Evolutionary conservation across 208 protist genomes (phyloP).

Genomic region (Vickermania ingenoplastis): DNA sequence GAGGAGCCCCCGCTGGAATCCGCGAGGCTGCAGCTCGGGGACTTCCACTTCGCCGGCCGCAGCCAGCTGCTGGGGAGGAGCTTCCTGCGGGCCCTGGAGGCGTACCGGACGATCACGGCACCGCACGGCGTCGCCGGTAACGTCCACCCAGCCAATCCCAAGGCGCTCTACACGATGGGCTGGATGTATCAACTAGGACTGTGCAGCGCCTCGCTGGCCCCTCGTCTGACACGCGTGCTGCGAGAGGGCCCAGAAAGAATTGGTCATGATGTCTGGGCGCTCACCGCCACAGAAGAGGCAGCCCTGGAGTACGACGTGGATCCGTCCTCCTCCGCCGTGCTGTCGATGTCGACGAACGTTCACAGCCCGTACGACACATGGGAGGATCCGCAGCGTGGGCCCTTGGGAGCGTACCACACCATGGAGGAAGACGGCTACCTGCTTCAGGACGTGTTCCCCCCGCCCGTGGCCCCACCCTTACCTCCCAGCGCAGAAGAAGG

Average conservation of each 20-base stretch:
- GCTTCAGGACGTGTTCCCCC: background rate
- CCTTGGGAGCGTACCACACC: no score
- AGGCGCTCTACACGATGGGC: conserved; percentile 36
- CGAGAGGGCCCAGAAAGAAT: background rate
- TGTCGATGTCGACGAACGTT: background rate
- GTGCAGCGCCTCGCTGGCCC: background rate
- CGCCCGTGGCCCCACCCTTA: background rate
- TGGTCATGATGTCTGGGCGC: background rate
- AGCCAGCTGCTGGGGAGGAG: conserved; percentile 30
- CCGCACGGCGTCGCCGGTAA: conserved; percentile 24
- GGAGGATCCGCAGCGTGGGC: no score
- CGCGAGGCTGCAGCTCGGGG: conserved; percentile 46
- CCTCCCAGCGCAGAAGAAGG: background rate
- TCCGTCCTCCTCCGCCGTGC: no score
- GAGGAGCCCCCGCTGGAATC: conserved; percentile 12
- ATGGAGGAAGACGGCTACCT: background rate
- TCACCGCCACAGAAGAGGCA: background rate
- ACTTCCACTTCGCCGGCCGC: conserved; percentile 67
- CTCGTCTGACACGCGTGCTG: background rate
- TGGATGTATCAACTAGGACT: conserved; percentile 1
- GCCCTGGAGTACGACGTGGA: no score
- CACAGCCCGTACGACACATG: no score
- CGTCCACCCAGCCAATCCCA: conserved; percentile 63
- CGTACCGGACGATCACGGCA: conserved; percentile 40
- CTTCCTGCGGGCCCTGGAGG: conserved; percentile 32